Evolutionary conservation across 345 rosid genomes (phyloP), one percentile per base, ranked within the genome.

Genomic region (Salix exigua): DNA sequence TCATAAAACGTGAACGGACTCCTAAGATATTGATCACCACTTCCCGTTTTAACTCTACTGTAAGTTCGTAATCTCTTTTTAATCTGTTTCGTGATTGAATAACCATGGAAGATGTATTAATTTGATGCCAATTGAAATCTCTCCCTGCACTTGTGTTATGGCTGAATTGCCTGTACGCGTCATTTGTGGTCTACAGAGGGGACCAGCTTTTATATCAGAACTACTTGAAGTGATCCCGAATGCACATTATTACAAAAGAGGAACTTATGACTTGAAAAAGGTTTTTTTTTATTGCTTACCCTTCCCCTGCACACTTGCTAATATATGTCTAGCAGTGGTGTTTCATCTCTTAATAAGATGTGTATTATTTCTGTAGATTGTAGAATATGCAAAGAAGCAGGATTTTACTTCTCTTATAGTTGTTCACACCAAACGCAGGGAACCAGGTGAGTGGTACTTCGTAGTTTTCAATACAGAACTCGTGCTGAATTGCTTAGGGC

Each of bases 231-330:
- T 94, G 72, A 94, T 96, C 17, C 98, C 99, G 3, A 94, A 94
- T 86, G 87, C 97, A 60, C 86, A 89, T 68, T 96, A 91, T 79
- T 81, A 70, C 50, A 91, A 88, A 81, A 85, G 99, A 83, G 98
- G 99, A 84, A 91, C 98, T 5, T 92, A 92, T 77, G 95, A 93
- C 85, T 81, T 96, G 81, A 96, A 96, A 81, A 89, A 93, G 97
- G 99, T 93, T 55, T 7, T 8, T 8, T 66, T 23, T 79, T 75
- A 23, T 60, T 74, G 5, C 14, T 71, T 35, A 1, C 28, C 25
- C 6, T 44, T 21, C 17, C 71, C 38, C 11, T 0, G 61, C 30
- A 2, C 9, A 2, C 61, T 69, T 19, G 69, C 33, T 28, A 37
- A 26, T 51, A 40, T 38, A 2, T 30, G 12, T 31, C 4, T 23